Conservation (phyloP, 768 basidiomycete genomes). For the Lactarius hengduanensis region DNA sequence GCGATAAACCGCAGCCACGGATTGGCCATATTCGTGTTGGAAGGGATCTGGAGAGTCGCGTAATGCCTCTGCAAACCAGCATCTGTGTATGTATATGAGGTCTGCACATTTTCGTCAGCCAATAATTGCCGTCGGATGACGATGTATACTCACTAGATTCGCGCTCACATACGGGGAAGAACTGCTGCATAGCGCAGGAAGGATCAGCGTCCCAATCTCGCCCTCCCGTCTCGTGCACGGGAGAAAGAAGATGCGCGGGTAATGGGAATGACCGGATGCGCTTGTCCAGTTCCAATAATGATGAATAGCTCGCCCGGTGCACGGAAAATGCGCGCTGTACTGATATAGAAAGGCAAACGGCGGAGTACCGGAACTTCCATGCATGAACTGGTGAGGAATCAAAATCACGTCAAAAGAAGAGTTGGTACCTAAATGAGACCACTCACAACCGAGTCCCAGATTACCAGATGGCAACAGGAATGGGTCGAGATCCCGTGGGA, state of each 20-base stretch:
- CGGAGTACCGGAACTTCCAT: slow-evolving; percentile 48
- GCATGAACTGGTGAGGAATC: slow-evolving; percentile 28
- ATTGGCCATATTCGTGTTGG: slow-evolving; percentile 45
- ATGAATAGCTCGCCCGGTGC: slow-evolving; percentile 41
- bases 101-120: slow-evolving; percentile 15
- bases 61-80: slow-evolving; percentile 49
- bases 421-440: background rate
- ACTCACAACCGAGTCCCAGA: slow-evolving; percentile 46
- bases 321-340: slow-evolving; percentile 44
- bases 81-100: slow-evolving; percentile 41
- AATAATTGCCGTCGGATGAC: background rate
- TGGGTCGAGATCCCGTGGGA: slow-evolving; percentile 47
- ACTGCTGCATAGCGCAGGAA: slow-evolving; percentile 46
- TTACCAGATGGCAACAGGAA: slow-evolving; percentile 37
- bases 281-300: slow-evolving; percentile 49
- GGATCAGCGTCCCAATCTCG: slow-evolving; percentile 43
- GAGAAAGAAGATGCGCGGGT: slow-evolving; percentile 45
- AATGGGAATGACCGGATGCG: slow-evolving; percentile 51
- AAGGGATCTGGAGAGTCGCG: slow-evolving; percentile 43
- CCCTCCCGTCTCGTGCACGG: slow-evolving; percentile 36
- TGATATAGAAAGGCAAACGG: slow-evolving; percentile 45
- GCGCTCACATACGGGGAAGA: slow-evolving; percentile 40
- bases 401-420: background rate
- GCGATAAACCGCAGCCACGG: slow-evolving; percentile 46
- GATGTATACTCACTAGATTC: slow-evolving; percentile 48